phyloP scores from a whole-genome alignment of 2,329 filamentous ascomycete species.

The Sporothrix brunneoviolacea region DNA sequence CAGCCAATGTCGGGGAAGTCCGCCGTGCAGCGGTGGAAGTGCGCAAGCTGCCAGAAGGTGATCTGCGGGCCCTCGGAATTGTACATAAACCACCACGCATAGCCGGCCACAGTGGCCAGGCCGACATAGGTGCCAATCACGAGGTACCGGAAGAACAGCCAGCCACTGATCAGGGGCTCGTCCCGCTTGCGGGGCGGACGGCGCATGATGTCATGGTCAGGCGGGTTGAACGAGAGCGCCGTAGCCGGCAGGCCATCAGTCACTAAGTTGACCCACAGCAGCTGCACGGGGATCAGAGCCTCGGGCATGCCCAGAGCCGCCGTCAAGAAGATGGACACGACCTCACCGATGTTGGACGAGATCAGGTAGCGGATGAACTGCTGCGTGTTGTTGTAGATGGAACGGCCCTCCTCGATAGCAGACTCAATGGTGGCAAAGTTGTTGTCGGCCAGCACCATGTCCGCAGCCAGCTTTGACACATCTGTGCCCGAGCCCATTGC shows the following conservation, averaged over 20 bases:
- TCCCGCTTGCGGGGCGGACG: slow-evolving; percentile 85
- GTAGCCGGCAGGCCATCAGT: slow-evolving; percentile 96
- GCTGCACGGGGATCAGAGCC: slow-evolving; percentile 90
- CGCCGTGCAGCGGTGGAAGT: slow-evolving; percentile 88
- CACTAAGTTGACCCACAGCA: slow-evolving; percentile 97
- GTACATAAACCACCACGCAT: slow-evolving; percentile 99
- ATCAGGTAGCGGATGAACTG: slow-evolving; percentile 99
- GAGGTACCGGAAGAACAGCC: slow-evolving; percentile 97
- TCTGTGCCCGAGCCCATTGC: slow-evolving; percentile 98
- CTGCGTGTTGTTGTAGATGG: slow-evolving; percentile 99
- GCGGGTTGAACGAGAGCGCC: slow-evolving; percentile 93
- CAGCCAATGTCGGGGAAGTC: slow-evolving; percentile 88
- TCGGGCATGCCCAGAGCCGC: slow-evolving; percentile 96
- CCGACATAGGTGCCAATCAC: slow-evolving; percentile 94
- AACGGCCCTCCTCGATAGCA: slow-evolving; percentile 92
- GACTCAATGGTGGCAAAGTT: slow-evolving; percentile 98
- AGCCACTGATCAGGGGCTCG: slow-evolving; percentile 85
- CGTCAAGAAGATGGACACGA: slow-evolving; percentile 97
- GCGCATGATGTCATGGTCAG: slow-evolving; percentile 98
- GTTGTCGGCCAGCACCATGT: slow-evolving; percentile 98
- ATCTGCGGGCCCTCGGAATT: slow-evolving; percentile 87
- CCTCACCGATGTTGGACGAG: slow-evolving; percentile 97
- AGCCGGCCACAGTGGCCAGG: slow-evolving; percentile 88
- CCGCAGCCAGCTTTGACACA: slow-evolving; percentile 90
- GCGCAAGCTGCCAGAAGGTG: slow-evolving; percentile 76